Base-by-base conservation (phyloP, 1,139 yeast species). In the Debaryomyces fabryi region DNA sequence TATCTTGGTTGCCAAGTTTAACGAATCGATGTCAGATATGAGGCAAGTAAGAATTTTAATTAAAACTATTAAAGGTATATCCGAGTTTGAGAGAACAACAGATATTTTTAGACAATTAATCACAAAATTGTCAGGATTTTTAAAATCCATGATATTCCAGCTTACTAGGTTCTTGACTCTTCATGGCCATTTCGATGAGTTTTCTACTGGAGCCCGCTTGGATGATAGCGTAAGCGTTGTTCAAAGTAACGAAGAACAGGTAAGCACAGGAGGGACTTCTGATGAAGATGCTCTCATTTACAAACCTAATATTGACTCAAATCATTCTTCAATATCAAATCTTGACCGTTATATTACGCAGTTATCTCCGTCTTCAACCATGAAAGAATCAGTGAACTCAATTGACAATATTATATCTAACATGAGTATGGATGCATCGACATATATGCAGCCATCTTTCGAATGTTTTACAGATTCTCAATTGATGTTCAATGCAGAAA, bases 11-110 rank as follows among this genome's bases (percentile, higher is more conserved):
- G 54, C 50, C 8, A 67, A 55, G 52, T 73, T 63, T 53, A 59
- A 58, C 35, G 64, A 61, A 20, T 54, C 59, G 24, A 62, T 57
- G 40, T 68, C 63, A n/a, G 66, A 65, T 48, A 58, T 72, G 45
- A 65, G 62, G 48, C 71, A 63, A 49, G 66, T 67, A 1, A 57
- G 64, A 34, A 54, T 72, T 6, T 53, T 74, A 6, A 68, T 77
- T 2, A 77, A 76, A 50, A 71, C 78, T 2, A 58, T 79, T 3
- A 67, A 68, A 44, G 69, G 71, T 2, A 60, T 72, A 44, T 62
- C 74, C 2, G 76, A 69, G 46, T 59, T 65, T 43, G 63, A 64
- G 15, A 58, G 58, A 5, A 68, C 71, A 3, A 44, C 44, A n/a
- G 51, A 50, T 0, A 53, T 60, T 4, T 74, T 71, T 49, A 36